phyloP scores from a whole-genome alignment of 441 rosid genomes.

The Melastoma candidum region DNA sequence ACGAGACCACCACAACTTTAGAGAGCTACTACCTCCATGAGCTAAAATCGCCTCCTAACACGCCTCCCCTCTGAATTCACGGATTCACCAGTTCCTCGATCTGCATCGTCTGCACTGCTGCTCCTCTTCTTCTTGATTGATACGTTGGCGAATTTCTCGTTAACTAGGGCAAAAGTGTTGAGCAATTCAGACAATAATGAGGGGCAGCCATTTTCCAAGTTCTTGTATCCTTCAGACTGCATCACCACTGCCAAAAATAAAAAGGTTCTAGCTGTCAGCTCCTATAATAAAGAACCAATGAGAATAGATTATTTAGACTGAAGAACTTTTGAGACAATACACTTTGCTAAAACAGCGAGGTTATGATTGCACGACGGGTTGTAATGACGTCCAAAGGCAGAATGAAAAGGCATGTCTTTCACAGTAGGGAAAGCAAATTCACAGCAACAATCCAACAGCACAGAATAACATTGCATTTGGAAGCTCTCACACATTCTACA shows the following conservation, averaged over 20 bases:
- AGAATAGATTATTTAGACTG: not conserved
- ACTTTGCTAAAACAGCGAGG: no score
- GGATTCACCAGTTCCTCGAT: slow-evolving; percentile 45
- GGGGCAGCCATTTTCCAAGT: slow-evolving; percentile 86
- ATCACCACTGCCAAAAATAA: slow-evolving; percentile 51
- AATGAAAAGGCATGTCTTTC: no score
- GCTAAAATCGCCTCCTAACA: slow-evolving; percentile 36
- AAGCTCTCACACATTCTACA: no score
- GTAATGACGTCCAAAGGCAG: no score
- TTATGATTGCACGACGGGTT: no score
- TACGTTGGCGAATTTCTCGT: slow-evolving; percentile 40
- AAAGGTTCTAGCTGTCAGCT: not conserved
- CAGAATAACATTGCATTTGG: no score
- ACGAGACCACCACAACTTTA: no score
- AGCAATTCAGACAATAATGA: slow-evolving; percentile 67
- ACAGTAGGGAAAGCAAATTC: no score
- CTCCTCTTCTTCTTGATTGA: slow-evolving; percentile 64
- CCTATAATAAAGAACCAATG: not conserved
- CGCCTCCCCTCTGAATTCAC: slow-evolving; percentile 54
- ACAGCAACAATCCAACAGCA: no score
- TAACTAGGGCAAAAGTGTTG: slow-evolving; percentile 61
- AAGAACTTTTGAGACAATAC: no score
- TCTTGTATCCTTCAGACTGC: slow-evolving; percentile 87
- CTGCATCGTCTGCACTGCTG: slow-evolving; percentile 64
- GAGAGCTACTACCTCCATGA: no score